Evolutionary conservation across 352 stramenopile genomes (phyloP), one percentile per base, ranked within the genome.

Genomic region (Globisporangium orthogonon): DNA sequence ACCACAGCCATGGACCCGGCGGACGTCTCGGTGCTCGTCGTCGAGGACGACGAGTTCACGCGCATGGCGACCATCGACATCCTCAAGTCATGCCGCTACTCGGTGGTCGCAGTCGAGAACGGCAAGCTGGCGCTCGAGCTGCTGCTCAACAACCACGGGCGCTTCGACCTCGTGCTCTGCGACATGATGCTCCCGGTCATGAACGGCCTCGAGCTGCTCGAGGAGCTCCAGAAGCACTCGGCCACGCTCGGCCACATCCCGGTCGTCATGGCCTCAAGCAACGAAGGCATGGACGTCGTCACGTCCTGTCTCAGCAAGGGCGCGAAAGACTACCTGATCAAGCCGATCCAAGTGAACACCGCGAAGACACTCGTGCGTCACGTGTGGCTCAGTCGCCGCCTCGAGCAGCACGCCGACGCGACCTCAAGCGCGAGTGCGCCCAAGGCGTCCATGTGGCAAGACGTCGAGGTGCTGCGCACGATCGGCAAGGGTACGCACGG

Each of bases 251-350:
- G 81, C 47, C 82, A 96, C 52, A 92, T 96, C 49, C 87, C 87
- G 23, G 86, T 96, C 35, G 87, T 96, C 58, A 96, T 96, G 87
- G 91, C 86, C 13, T 93, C 80, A 28, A 92, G 82, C 41, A 94
- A 96, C 62, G 87, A 95, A 66, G 87, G 94, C 58, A 94, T 96
- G 81, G 82, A 94, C 59, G 85, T 95, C 11, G 85, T 95, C 61
- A 95, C 85, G 54, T 90, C 81, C 37, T 95, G 85, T 56, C 67
- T 95, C 13, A 92, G 83, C 61, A 94, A 94, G 45, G 87, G 87
- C 43, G 85, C 87, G 47, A 96, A 95, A 61, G 87, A 96, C 69
- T 96, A 96, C 51, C 58, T 96, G 41, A 94, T 96, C 69, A 96
- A 96, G 67, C 87, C 87, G 23, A 94, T 96, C 46, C 84, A 93